These are phyloP conservation scores for Leptoxyphium fumago DNA, from an alignment of 2,329 filamentous ascomycete genomes.

Conservation along the genomic window DNA sequence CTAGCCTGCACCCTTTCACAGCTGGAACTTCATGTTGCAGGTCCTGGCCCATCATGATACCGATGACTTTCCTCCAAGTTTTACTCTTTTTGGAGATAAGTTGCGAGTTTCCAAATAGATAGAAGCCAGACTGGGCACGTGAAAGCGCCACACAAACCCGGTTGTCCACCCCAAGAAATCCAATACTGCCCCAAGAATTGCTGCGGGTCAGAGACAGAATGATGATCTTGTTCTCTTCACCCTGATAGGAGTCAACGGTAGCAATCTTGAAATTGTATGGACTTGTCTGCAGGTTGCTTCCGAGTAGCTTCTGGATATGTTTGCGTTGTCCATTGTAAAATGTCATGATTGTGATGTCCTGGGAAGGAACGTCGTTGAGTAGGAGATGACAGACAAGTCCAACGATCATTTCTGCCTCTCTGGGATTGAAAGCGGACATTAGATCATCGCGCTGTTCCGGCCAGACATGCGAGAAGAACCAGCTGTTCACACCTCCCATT, in stretches of 20 bases:
- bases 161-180: constrained; percentile 57
- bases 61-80: constrained; percentile 15
- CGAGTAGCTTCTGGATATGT: constrained; percentile 39
- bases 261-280: constrained; percentile 42
- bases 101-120: constrained; percentile 64
- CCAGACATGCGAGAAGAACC: constrained; percentile 52
- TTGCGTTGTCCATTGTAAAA: constrained; percentile 80
- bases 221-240: constrained; percentile 77
- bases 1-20: constrained; percentile 10
- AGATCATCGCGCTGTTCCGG: constrained; percentile 48
- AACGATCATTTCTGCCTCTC: constrained; percentile 64
- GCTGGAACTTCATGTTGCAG: constrained; percentile 4
- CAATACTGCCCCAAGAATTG: constrained; percentile 42
- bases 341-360: constrained; percentile 63
- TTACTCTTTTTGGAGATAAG: constrained; percentile 24
- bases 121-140: constrained; percentile 64
- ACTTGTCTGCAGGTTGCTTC: constrained; percentile 7
- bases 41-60: constrained; percentile 13
- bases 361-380: constrained; percentile 45
- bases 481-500: constrained; percentile 46
- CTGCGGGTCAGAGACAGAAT: constrained; percentile 69
- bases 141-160: constrained; percentile 49
- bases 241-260: constrained; percentile 82
- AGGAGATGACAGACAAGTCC: constrained; percentile 58
- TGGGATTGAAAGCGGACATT: constrained; percentile 51